These are phyloP conservation scores for Xylariaceae sp. DNA, from an alignment of 2,329 filamentous ascomycete genomes.

Conservation along the genomic window DNA sequence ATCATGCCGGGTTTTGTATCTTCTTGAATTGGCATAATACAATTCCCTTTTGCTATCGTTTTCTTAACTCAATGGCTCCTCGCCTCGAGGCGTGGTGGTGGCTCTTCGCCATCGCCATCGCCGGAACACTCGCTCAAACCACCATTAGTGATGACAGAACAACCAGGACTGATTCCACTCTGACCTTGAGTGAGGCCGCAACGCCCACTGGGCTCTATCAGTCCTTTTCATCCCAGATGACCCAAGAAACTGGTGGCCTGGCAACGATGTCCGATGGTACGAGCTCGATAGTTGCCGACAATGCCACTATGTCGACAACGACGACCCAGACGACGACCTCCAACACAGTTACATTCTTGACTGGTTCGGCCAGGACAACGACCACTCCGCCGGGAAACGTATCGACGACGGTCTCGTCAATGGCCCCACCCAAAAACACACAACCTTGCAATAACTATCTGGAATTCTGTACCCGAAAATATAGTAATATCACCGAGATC, in stretches of 20 bases:
- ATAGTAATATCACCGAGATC: conserved; percentile 82
- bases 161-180: conserved; percentile 46
- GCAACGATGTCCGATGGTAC: conserved; percentile 38
- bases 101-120: conserved; percentile 31
- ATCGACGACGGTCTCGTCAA: conserved; percentile 51
- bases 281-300: conserved; percentile 41
- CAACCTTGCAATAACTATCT: conserved; percentile 80
- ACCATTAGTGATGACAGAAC: conserved; percentile 49
- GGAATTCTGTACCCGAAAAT: conserved; percentile 78
- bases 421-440: conserved; percentile 67
- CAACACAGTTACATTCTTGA: conserved; percentile 49
- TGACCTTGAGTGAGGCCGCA: conserved; percentile 39
- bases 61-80: conserved; percentile 32
- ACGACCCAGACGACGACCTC: conserved; percentile 22
- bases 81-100: conserved; percentile 33
- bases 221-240: conserved; percentile 52
- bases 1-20: neutral
- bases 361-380: conserved; percentile 54
- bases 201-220: conserved; percentile 55
- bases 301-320: conserved; percentile 36
- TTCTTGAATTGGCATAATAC: neutral
- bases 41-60: neutral
- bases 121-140: conserved; percentile 38
- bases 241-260: conserved; percentile 43
- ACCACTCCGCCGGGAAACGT: conserved; percentile 51